Percentiles rank a stretch among this genome's conserved stretches.
Evolutionary conservation across 805 yeast genomes (phyloP).

Genomic region (Trichomonascus vanleenenianus): DNA sequence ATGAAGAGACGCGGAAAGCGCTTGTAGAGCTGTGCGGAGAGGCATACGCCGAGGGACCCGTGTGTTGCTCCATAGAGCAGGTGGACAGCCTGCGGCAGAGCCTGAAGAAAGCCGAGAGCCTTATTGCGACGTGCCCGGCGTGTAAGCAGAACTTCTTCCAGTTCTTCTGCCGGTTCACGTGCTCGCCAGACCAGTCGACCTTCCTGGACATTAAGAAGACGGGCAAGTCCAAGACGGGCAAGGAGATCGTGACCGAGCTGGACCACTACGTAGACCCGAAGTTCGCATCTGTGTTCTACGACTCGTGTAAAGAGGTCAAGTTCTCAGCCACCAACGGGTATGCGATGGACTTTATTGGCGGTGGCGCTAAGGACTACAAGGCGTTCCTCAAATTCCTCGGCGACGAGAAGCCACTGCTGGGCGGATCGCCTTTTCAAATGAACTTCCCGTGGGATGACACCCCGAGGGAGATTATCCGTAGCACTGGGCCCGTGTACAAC

Average conservation of each 20-base stretch:
- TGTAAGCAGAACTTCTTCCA: constrained; percentile 79
- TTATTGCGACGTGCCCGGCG: constrained; percentile 90
- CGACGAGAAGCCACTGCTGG: constrained; percentile 86
- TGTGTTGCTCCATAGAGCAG: constrained; percentile 71
- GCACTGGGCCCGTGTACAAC: constrained; percentile 23
- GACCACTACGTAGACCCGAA: constrained; percentile 50
- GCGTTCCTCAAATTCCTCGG: constrained; percentile 83
- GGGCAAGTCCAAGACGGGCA: constrained; percentile 40
- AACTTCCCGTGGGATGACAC: constrained; percentile 49
- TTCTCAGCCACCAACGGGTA: constrained; percentile 92
- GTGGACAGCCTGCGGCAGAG: constrained; percentile 43
- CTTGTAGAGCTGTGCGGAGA: constrained; percentile 65
- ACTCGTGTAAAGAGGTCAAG: constrained; percentile 83
- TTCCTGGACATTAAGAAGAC: constrained; percentile 63
- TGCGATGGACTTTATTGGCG: constrained; percentile 96
- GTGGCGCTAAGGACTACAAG: constrained; percentile 76
- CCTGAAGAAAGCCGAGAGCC: constrained; percentile 65
- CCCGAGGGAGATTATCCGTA: constrained; percentile 29
- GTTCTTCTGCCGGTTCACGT: constrained; percentile 77
- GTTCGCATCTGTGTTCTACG: constrained; percentile 60
- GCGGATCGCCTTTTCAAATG: constrained; percentile 95
- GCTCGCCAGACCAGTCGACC: constrained; percentile 74
- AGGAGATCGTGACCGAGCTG: constrained; percentile 62
- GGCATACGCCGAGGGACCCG: constrained; percentile 44
- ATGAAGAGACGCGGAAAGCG: constrained; percentile 35